Conservation (phyloP, 768 basidiomycete genomes). For the Melanogaster broomeanus region DNA sequence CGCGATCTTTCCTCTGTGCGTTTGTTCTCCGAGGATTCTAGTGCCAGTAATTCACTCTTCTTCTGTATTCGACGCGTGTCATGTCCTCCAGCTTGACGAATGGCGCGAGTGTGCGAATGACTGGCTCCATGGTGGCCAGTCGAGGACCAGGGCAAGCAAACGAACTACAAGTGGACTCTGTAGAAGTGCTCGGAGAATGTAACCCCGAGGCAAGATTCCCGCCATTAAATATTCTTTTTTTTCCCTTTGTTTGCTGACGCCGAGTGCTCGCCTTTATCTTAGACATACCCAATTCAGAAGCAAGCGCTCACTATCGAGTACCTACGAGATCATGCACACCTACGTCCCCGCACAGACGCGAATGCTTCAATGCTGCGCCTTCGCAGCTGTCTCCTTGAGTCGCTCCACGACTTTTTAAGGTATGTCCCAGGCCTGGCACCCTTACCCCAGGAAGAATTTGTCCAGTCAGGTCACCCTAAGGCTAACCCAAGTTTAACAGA, state of each 20-base stretch:
- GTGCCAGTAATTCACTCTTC: neutral
- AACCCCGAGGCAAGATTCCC: conserved; percentile 49
- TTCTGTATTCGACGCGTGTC: conserved; percentile 4
- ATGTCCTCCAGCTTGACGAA: conserved; percentile 43
- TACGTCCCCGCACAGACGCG: conserved; percentile 78
- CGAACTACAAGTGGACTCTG: conserved; percentile 51
- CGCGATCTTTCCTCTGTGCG: conserved; percentile 21
- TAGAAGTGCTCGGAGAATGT: conserved; percentile 56
- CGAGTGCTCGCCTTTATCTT: neutral
- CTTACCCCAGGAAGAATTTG: neutral
- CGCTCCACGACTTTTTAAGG: conserved; percentile 75
- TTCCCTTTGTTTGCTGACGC: conserved; percentile 4
- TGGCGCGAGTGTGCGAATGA: conserved; percentile 56
- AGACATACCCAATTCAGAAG: conserved; percentile 94
- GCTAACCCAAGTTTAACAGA: conserved; percentile 41
- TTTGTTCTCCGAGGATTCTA: neutral
- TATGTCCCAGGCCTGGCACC: conserved; percentile 32
- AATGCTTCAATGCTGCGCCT: conserved; percentile 77
- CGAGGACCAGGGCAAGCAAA: conserved; percentile 50
- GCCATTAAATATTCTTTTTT: neutral
- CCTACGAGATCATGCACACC: conserved; percentile 82
- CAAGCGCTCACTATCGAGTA: conserved; percentile 77
- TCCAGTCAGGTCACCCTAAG: conserved; percentile 3
- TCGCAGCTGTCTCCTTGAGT: conserved; percentile 55
- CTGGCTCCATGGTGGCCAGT: conserved; percentile 47